Conservation (phyloP, 176 grass and related monocot species). For the Musa acuminata region DNA sequence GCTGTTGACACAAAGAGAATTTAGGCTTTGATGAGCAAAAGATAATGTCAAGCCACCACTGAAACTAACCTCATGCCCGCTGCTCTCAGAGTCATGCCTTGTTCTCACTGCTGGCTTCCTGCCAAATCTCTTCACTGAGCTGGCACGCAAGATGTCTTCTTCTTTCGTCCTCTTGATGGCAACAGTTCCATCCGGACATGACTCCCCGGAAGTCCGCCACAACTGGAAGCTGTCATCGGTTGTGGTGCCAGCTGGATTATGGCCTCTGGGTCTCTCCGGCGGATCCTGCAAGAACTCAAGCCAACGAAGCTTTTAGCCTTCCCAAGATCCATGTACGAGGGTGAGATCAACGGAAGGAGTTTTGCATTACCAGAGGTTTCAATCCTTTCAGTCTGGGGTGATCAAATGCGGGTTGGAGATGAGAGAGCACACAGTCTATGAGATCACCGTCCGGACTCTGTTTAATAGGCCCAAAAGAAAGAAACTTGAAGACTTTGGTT, state of each 20-base stretch:
- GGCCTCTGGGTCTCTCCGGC: slow-evolving; percentile 47
- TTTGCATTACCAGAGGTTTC: slow-evolving; percentile 20
- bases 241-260: slow-evolving; percentile 21
- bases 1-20: no score
- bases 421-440: slow-evolving; percentile 5
- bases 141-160: slow-evolving; percentile 71
- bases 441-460: slow-evolving; percentile 46
- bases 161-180: slow-evolving; percentile 68
- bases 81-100: slow-evolving; percentile 63
- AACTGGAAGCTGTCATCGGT: slow-evolving; percentile 45
- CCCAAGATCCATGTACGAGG: neutral
- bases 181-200: slow-evolving; percentile 66
- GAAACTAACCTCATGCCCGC: slow-evolving; percentile 63
- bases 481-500: neutral
- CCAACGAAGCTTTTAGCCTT: neutral
- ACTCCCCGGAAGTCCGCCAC: slow-evolving; percentile 45
- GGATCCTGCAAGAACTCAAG: slow-evolving; percentile 33
- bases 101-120: slow-evolving; percentile 45
- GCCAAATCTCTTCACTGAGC: slow-evolving; percentile 66
- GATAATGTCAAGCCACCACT: neutral
- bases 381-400: neutral
- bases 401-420: slow-evolving; percentile 9
- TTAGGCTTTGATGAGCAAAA: neutral
- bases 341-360: neutral
- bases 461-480: neutral